Base-by-base conservation (phyloP, 2,329 filamentous ascomycete genomes). In the Stachybotrys chartarum region DNA sequence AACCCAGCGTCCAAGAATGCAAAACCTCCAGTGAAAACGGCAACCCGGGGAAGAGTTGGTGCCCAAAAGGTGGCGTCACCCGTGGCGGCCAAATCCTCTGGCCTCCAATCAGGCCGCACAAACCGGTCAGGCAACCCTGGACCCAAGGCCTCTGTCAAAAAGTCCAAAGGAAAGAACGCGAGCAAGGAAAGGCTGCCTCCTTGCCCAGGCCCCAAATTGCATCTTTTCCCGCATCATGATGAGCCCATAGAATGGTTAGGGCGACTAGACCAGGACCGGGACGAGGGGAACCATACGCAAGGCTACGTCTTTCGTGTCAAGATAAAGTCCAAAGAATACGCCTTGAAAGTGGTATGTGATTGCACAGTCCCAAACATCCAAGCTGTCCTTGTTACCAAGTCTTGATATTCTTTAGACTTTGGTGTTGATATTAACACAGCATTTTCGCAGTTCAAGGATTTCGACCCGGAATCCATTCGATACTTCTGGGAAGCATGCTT, bases 291-390 rank as follows among this genome's bases (percentile, higher is more conserved):
- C 5, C 12, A 16, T 4, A 18, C 24, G 4, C 31, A 52, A 24
- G 50, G 50, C 50, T 52, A 52, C 17, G 50, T 52, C n/a, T 52
- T 52, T 17, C 50, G 32, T 24, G 32, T 52, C 6, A 42, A 24
- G n/a, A 52, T 52, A 42, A 18, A 18, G 7, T 10, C 6, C 30
- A 3, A 24, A 18, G n/a, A 42, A 18, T 52, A 52, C 14, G 50
- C 50, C 3, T n/a, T 52, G 8, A 52, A 52, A 14, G 35, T 52
- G 8, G 50, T 52, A 42, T 18, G 50, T 44, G 31, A n/a, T n/a
- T 47, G 7, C n/a, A 8, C 39, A 44, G 8, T 47, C 17, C 45
- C 7, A 7, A 16, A 8, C 16, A 6, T 47, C n/a, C n/a, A 7
- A 16, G 45, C 16, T 8, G 45, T 16, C 35, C 35, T 7, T 39